phyloP scores from a whole-genome alignment of 2,329 filamentous ascomycete genomes.

The Fusarium illudens region DNA sequence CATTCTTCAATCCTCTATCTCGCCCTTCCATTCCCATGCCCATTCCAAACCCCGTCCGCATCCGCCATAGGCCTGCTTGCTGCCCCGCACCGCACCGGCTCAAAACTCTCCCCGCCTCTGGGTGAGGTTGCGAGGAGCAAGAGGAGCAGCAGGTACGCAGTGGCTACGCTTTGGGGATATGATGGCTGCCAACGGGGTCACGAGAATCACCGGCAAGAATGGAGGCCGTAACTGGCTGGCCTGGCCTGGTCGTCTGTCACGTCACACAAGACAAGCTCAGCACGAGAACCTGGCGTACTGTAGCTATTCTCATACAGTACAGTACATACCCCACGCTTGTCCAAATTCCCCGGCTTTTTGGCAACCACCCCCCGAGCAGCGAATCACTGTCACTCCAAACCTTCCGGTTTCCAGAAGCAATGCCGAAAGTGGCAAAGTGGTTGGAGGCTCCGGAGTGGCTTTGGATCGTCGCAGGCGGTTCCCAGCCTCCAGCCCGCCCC shows the following conservation, averaged over 20 bases:
- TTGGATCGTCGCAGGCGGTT: conserved; percentile 2
- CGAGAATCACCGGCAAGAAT: conserved; percentile 17
- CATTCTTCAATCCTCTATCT: conserved; percentile 29
- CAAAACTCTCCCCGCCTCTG: conserved; percentile 31
- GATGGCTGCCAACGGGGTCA: conserved; percentile 11
- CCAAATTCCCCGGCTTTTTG: conserved; percentile 11
- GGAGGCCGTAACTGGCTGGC: conserved; percentile 8
- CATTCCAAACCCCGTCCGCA: conserved; percentile 31
- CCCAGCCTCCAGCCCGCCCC: conserved; percentile 11
- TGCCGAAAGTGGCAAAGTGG: conserved; percentile 29
- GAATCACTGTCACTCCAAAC: conserved; percentile 22
- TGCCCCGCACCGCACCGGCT: conserved; percentile 28
- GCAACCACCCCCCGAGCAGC: conserved; percentile 3
- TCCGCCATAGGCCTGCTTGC: conserved; percentile 22
- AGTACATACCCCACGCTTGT: neutral
- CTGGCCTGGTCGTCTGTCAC: neutral
- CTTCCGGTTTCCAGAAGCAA: conserved; percentile 23
- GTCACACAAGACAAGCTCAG: neutral
- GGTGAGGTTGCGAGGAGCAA: conserved; percentile 8
- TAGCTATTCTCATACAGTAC: no score
- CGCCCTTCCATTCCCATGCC: conserved; percentile 27
- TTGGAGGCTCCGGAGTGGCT: conserved; percentile 7
- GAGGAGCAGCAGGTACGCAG: conserved; percentile 10
- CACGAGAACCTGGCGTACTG: neutral
- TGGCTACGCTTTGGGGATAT: conserved; percentile 33